Evolutionary conservation across 768 basidiomycete genomes (phyloP), one percentile per base, ranked within the genome.

Genomic region (Galerina marginata): DNA sequence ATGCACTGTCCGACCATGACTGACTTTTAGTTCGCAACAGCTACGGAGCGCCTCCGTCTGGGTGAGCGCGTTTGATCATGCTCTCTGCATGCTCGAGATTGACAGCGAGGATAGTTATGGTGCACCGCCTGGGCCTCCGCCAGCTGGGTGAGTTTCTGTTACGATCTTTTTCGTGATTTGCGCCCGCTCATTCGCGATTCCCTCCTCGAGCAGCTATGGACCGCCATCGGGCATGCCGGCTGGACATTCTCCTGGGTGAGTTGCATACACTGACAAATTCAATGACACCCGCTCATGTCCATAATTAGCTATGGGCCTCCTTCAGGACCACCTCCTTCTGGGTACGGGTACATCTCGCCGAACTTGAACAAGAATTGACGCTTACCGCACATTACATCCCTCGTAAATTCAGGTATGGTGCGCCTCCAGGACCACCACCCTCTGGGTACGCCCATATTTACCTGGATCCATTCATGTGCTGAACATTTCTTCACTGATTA

Each of bases 371-470:
- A 33, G 7, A 3, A 4, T 4, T 33, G 29, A 0, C 2, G 2
- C 29, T 33, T 3, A 33, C 29, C 29, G 7, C 29, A 33, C 29
- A 33, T 33, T 33, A 20, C 20, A 20, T 33, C 7, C 7, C 29
- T 33, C 29, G 7, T 25, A 29, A 11, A 25, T 39, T 26, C 29
- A 74, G 74, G 26, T 78, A 75, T 58, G 71, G 59, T 1, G 61
- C 75, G 29, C 75, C 75, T 44, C 65, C 77, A 25, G 77, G 75
- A 15, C 75, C 75, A 7, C 73, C 77, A 16, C 73, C 74, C 23
- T 68, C 71, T 54, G 73, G 75, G 68, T 77, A 69, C 26, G 68
- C 25, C 4, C 43, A 14, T 33, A 47, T 5, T 16, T 15, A n/a
- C n/a, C 12, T 7, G 15, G 11, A 25, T 26, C 5, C 26, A 9